phyloP scores from a whole-genome alignment of 2,329 filamentous ascomycete genomes.

The Lachnellula hyalina region DNA sequence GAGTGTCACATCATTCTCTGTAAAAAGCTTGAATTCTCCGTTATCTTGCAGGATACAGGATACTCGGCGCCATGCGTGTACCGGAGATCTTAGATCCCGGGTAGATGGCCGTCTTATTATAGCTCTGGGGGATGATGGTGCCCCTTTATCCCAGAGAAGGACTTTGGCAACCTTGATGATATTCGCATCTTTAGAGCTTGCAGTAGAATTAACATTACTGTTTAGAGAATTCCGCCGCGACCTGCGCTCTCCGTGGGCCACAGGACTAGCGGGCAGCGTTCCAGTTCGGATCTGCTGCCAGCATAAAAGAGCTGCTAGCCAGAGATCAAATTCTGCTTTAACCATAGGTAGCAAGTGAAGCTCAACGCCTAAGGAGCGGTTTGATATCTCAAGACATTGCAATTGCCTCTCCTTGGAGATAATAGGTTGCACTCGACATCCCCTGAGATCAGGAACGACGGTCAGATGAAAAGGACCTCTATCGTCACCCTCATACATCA shows the following conservation, averaged over 20 bases:
- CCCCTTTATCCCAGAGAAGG: constrained; percentile 81
- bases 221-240: constrained; percentile 38
- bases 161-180: constrained; percentile 96
- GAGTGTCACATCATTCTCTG: constrained; percentile 75
- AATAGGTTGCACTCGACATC: constrained; percentile 62
- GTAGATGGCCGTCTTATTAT: constrained; percentile 50
- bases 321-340: constrained; percentile 65
- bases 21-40: constrained; percentile 85
- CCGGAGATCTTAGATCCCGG: constrained; percentile 47
- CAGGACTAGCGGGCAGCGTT: constrained; percentile 15
- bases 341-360: constrained; percentile 60
- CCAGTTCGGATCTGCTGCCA: constrained; percentile 70
- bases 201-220: constrained; percentile 33
- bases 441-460: constrained; percentile 68
- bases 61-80: constrained; percentile 72
- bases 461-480: constrained; percentile 59
- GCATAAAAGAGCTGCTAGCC: constrained; percentile 74
- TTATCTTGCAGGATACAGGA: constrained; percentile 94
- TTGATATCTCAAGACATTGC: constrained; percentile 50
- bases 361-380: constrained; percentile 50
- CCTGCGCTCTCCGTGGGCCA: constrained; percentile 21
- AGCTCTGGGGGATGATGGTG: constrained; percentile 45
- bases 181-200: constrained; percentile 71
- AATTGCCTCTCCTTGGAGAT: constrained; percentile 40
- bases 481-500: constrained; percentile 70